Percentiles rank a stretch among this genome's conserved stretches.
phyloP scores from a whole-genome alignment of 2,329 filamentous ascomycete genomes.

The Penicillium sp. region DNA sequence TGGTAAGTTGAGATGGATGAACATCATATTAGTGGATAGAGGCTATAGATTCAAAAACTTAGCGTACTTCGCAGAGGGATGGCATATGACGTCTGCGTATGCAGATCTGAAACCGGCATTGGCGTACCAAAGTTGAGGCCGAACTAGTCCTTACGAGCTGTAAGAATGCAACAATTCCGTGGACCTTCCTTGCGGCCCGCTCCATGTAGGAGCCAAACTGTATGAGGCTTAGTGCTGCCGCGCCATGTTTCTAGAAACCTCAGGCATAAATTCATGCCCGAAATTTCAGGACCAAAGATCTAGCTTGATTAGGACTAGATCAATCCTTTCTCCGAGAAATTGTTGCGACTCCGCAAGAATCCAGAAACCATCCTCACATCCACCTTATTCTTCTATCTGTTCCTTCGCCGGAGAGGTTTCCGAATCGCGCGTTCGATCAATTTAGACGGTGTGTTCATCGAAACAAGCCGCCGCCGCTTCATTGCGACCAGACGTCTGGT shows the following conservation, averaged over 20 bases:
- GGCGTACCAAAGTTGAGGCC: background rate
- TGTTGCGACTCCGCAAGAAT: constrained; percentile 10
- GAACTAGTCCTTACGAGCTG: background rate
- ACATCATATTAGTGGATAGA: background rate
- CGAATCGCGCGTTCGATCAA: background rate
- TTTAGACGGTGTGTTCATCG: background rate
- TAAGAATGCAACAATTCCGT: constrained; percentile 3
- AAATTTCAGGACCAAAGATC: background rate
- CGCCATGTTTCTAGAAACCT: background rate
- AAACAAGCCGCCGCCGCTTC: background rate
- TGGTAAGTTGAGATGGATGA: background rate
- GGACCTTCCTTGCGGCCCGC: constrained; percentile 5
- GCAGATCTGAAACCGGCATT: background rate
- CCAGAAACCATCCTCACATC: background rate
- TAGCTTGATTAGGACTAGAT: constrained; percentile 12
- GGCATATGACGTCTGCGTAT: background rate
- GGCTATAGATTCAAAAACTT: background rate
- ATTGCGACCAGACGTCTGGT: background rate
- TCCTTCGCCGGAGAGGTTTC: background rate
- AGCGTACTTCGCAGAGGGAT: background rate
- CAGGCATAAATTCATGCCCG: constrained; percentile 2
- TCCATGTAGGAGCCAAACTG: constrained; percentile 4
- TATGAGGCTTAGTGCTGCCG: constrained; percentile 5
- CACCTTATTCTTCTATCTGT: background rate
- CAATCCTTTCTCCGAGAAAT: constrained; percentile 12